Evolutionary conservation across 78 protist species (phyloP), one percentile per base, ranked within the genome.

Genomic region (Chrysochromulina parva): DNA sequence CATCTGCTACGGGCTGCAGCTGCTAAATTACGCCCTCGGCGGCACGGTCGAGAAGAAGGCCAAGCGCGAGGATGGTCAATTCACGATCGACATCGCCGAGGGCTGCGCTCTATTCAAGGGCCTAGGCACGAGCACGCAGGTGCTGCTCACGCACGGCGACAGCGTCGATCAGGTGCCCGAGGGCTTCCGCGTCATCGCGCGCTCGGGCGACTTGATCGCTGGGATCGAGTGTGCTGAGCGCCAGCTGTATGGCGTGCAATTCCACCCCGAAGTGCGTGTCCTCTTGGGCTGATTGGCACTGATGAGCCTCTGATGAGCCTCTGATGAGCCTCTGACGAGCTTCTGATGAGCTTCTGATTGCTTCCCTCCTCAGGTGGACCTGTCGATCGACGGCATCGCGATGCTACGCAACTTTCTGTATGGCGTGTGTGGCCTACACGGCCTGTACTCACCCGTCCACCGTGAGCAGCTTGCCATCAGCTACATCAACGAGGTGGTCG

Each of bases 1-100:
- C 89, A 97, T 98, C 74, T 98, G 99, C 93, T 98, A 98, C 82
- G 99, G 99, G 24, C 94, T 97, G 97, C 99, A 98, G 92, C 90
- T 97, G 58, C 81, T 97, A 90, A 93, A 90, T 14, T 57, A 52
- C 66, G 38, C 19, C 47, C 80, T 58, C 76, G 97, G 96, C 10
- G 99, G 99, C 26, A 82, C 73, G 26, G 98, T 98, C 22, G 97
- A 91, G 88, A 48, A 60, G 59, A 92, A 92, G 62, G 92, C 24
- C 16, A 93, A 92, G 89, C 88, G 98, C 24, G 98, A 97, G 90
- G 98, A 98, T 60, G 98, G 98, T 58, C 96, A 91, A 26, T 94
- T 90, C n/a, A 28, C 48, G 48, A 65, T 96, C 38, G 7, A 73
- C 17, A 14, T 28, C 48, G 81, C 24, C 65, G 11, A 53, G n/a